Conservation (phyloP, 495 filamentous ascomycete genomes). For the Sporormia fimetaria region DNA sequence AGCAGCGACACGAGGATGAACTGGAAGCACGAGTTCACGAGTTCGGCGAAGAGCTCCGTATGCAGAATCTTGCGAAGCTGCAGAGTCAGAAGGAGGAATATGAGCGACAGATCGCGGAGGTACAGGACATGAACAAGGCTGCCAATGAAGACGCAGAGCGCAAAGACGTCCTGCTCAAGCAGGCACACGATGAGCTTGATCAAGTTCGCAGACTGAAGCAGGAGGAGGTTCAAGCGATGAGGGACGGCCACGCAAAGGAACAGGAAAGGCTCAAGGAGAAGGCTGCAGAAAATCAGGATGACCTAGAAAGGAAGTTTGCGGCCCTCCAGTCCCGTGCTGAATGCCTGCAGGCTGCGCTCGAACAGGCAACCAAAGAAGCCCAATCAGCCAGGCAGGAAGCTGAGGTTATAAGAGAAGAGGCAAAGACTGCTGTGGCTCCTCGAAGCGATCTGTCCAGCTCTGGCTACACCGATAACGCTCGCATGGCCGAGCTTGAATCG, state of each 20-base stretch:
- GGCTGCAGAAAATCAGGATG: no score
- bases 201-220: conserved; percentile 10
- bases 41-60: conserved; percentile 10
- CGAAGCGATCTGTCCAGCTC: no score
- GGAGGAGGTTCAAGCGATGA: conserved; percentile 7
- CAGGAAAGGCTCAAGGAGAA: neutral
- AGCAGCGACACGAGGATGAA: conserved; percentile 9
- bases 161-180: conserved; percentile 10
- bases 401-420: no score
- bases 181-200: conserved; percentile 11
- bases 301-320: no score
- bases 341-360: no score
- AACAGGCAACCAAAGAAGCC: neutral
- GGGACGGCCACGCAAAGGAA: neutral
- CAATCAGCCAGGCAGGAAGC: neutral
- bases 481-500: conserved; percentile 13
- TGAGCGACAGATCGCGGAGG: conserved; percentile 16
- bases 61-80: conserved; percentile 15
- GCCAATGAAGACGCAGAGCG: conserved; percentile 1
- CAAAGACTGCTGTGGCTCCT: no score
- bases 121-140: conserved; percentile 10
- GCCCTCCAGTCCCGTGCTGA: no score
- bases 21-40: conserved; percentile 16
- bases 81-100: conserved; percentile 19
- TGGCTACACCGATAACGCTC: no score